phyloP scores from a whole-genome alignment of 305 asterid genomes.

The Fraxinus latifolia region DNA sequence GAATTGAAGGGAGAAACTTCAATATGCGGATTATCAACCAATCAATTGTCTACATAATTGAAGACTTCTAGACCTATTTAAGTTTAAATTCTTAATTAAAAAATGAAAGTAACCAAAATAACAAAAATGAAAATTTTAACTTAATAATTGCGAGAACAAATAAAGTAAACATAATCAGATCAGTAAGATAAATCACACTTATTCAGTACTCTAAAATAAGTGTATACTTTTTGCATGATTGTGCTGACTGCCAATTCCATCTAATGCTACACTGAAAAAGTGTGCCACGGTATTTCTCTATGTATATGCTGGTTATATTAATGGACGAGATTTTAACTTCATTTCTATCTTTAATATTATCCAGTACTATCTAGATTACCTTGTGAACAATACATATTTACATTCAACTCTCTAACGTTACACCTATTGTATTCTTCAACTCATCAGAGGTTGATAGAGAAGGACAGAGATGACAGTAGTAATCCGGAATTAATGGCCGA shows the following conservation, averaged over 20 bases:
- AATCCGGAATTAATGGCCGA: neutral
- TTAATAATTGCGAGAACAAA: neutral
- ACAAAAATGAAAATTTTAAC: neutral
- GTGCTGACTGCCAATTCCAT: neutral
- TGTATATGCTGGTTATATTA: neutral
- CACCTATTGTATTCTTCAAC: neutral
- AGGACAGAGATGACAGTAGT: neutral
- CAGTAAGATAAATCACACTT: neutral
- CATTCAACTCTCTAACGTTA: neutral
- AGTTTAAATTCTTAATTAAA: neutral
- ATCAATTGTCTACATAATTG: neutral
- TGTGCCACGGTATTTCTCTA: neutral
- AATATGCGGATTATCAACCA: neutral
- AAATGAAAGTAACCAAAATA: neutral
- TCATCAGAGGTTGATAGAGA: neutral
- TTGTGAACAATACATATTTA: neutral
- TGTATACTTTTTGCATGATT: neutral
- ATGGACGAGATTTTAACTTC: neutral
- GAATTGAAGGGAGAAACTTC: neutral
- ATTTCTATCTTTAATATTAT: neutral
- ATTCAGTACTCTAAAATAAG: neutral
- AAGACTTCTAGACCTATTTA: neutral
- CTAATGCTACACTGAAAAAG: neutral
- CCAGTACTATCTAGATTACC: neutral
- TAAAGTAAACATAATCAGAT: neutral